Evolutionary conservation across 768 basidiomycete species (phyloP), one percentile per base, ranked within the genome.

Genomic region (Ephemerocybe angulata): DNA sequence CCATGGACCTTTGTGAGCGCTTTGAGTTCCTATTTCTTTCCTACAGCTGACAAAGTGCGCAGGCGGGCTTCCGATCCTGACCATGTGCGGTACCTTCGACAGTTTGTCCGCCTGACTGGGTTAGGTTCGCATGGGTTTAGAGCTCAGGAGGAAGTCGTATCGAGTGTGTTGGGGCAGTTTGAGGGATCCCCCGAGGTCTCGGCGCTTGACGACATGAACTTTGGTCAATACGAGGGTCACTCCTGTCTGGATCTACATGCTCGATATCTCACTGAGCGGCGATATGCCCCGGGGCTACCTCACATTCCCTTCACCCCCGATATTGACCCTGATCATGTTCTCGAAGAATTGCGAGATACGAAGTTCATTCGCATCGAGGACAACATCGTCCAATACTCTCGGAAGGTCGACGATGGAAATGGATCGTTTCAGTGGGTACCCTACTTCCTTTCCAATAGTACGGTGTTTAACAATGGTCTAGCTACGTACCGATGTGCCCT

Each of bases 301-400:
- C 33, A 35, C 33, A 35, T 35, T 17, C 33, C 33, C 33, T 35
- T 35, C 33, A 35, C 33, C 8, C 33, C 33, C 17, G 33, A 35
- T 35, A 17, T 35, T 17, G 33, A 35, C 33, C 33, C 33, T 17
- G 8, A 17, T 17, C 33, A 35, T 35, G 17, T 35, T 35, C 33
- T 35, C 8, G 33, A 35, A 17, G 33, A 35, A 8, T 8, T 17
- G 33, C 33, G 33, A 35, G 33, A 35, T 17, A 51, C 50, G 41
- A 50, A 50, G 28, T 56, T 56, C 27, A 56, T 25, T n/a, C 42
- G 30, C 29, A 35, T 17, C 17, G 33, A 35, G 17, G 33, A 35
- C 33, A 35, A 35, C 33, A 17, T 35, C 33, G 33, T 35, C 17
- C 33, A 35, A 17, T 35, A 35, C 17, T 35, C 33, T n/a, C n/a